Evolutionary conservation across 2,329 filamentous ascomycete genomes (phyloP).

Genomic region (Albophoma yamanashiensis): DNA sequence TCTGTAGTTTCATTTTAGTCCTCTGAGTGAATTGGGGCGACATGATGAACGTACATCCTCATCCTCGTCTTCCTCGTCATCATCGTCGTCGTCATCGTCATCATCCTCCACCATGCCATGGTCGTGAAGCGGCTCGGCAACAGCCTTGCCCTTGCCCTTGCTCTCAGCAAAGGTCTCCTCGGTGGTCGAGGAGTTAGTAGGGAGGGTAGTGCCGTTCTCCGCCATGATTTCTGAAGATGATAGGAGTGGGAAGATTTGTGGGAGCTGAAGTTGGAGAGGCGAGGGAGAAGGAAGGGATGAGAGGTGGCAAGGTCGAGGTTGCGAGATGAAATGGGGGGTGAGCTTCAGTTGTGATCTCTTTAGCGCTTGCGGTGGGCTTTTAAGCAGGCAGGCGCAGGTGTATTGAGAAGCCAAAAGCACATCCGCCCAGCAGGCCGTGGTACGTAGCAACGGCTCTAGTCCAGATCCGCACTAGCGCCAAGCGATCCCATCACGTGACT

Average conservation of each 20-base stretch:
- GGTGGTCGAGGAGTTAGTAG: conserved; percentile 31
- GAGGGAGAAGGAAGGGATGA: conserved; percentile 3
- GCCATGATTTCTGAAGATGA: conserved; percentile 23
- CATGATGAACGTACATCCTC: conserved; percentile 15
- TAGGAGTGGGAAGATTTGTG: neutral
- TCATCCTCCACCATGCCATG: conserved; percentile 66
- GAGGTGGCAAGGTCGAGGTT: conserved; percentile 1
- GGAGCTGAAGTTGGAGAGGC: neutral
- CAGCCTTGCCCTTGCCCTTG: conserved; percentile 85
- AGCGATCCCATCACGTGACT: conserved; percentile 6
- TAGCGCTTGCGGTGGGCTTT: conserved; percentile 12
- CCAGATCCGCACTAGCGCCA: conserved; percentile 8
- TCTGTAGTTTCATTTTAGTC: conserved; percentile 15
- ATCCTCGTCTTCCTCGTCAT: conserved; percentile 35
- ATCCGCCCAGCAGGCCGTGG: conserved; percentile 6
- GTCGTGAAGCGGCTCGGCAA: conserved; percentile 41
- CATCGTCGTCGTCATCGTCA: conserved; percentile 51
- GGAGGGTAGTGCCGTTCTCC: conserved; percentile 37
- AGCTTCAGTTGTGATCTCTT: conserved; percentile 9
- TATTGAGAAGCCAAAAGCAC: conserved; percentile 8
- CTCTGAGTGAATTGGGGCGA: neutral
- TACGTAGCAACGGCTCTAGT: conserved; percentile 20
- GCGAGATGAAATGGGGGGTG: conserved; percentile 14
- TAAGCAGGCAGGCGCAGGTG: conserved; percentile 13
- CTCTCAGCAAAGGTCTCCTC: conserved; percentile 35